phyloP scores from a whole-genome alignment of 805 yeast genomes.

The Candida methanosorbosa region DNA sequence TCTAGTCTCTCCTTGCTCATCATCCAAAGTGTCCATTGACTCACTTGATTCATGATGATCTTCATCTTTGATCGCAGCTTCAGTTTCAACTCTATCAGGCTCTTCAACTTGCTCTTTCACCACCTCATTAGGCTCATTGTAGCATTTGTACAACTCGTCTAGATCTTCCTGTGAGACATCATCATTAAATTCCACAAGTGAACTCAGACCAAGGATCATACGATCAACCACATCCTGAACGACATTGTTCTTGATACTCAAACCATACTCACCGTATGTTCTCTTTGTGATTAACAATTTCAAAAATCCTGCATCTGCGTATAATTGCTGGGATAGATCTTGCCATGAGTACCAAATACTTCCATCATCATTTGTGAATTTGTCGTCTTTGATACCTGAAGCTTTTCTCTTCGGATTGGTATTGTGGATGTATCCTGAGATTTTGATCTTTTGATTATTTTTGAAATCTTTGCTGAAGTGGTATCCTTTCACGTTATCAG shows the following conservation, averaged over 20 bases:
- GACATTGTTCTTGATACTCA: constrained; percentile 16
- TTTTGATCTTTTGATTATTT: constrained; percentile 4
- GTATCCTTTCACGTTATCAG: constrained; percentile 15
- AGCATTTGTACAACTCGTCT: constrained; percentile 10
- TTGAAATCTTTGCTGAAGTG: constrained; percentile 16
- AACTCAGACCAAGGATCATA: constrained; percentile 19
- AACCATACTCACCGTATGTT: constrained; percentile 13
- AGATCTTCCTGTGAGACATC: constrained; percentile 9
- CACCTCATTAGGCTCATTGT: too few species aligned
- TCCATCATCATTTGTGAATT: constrained; percentile 17
- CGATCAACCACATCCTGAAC: constrained; percentile 22
- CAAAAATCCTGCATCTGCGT: constrained; percentile 30
- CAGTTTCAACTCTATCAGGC: not conserved
- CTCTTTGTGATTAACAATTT: constrained; percentile 24
- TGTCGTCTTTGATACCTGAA: too few species aligned
- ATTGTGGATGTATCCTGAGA: constrained; percentile 16
- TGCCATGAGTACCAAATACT: constrained; percentile 30
- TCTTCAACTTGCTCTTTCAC: not conserved
- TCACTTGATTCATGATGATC: constrained; percentile 1
- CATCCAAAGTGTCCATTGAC: not conserved
- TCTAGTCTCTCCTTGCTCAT: too few species aligned
- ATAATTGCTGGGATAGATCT: constrained; percentile 28
- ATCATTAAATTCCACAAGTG: constrained; percentile 15
- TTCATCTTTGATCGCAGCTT: not conserved
- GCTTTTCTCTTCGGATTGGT: too few species aligned